Evolutionary conservation across 768 basidiomycete genomes (phyloP).

Genomic region (Amanita subjunquillea): DNA sequence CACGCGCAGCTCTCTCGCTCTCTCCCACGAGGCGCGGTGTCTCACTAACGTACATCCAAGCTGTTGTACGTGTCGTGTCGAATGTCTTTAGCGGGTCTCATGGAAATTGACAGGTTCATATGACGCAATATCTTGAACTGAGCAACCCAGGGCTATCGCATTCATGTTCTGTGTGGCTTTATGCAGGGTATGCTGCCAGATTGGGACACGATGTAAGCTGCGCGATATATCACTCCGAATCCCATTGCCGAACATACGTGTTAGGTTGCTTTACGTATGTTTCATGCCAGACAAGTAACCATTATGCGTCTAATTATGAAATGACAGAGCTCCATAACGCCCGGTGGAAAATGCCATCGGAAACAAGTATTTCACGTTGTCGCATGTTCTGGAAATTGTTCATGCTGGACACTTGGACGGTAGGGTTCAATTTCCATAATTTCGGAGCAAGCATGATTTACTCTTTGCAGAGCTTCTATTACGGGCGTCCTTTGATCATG

Average conservation of each 20-base stretch:
- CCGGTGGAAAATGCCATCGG: slow-evolving; percentile 47
- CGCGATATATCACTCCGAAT: background rate
- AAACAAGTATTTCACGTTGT: slow-evolving; percentile 34
- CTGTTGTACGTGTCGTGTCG: slow-evolving; percentile 31
- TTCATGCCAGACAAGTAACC: slow-evolving; percentile 1
- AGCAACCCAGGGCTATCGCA: slow-evolving; percentile 32
- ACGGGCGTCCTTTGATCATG: slow-evolving; percentile 51
- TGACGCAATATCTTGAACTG: slow-evolving; percentile 44
- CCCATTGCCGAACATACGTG: background rate
- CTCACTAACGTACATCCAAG: slow-evolving; percentile 45
- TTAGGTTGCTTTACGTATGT: slow-evolving; percentile 45
- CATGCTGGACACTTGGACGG: slow-evolving; percentile 49
- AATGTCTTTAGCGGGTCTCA: background rate
- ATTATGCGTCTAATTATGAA: background rate
- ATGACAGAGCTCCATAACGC: slow-evolving; percentile 45
- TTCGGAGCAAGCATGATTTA: background rate
- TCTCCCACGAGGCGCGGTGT: slow-evolving; percentile 35
- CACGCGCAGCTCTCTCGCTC: slow-evolving; percentile 41
- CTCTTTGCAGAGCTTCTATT: slow-evolving; percentile 41
- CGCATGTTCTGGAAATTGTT: slow-evolving; percentile 66
- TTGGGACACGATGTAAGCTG: slow-evolving; percentile 48
- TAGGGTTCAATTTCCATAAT: slow-evolving; percentile 15
- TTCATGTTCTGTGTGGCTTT: slow-evolving; percentile 42
- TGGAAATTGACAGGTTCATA: slow-evolving; percentile 21
- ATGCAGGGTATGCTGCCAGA: slow-evolving; percentile 49